Base-by-base conservation (phyloP, 208 protist genomes). In the Borovskyia barvae region DNA sequence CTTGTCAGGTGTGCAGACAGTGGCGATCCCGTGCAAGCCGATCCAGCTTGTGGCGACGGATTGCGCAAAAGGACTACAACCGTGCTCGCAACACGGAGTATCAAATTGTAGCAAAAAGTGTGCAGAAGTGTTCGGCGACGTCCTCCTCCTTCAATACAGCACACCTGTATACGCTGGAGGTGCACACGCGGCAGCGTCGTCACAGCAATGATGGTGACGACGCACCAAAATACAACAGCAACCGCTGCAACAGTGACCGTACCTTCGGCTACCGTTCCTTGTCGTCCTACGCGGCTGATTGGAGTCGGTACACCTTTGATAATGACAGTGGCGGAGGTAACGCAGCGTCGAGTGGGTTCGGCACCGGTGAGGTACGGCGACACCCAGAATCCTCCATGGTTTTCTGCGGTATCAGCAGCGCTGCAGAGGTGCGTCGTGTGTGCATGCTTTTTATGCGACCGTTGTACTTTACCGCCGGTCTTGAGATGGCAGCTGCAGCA, bases 11-110 rank as follows among this genome's bases (percentile, higher is more conserved):
- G 22, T 53, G 45, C 33, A 30, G 24, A 9, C 1, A 42, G 14
- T 62, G 55, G 55, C 55, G 55, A 25, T 46, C 33, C n/a, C 45
- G 28, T 46, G 45, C 55, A 20, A 24, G 14, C 43, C 48, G 20
- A 32, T 62, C 55, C n/a, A 17, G 36, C 45, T 15, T 52, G 33
- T 62, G 55, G 55, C 42, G 55, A 4, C 55, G 43, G 45, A 46
- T 62, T 20, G 55, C 55, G 1, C 43, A 52, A 12, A 19, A 3
- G 5, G 58, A 80, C 29, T n/a, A 62, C 14, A 33, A 47, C 1
- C 72, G 63, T 17, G 59, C 72, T 4, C 22, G 48, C 4, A 36
- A 33, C 5, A 59, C 42, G 12, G 46, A 58, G 29, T 74, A 70
- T 33, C 53, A 62, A 20, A 15, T 62, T 17, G 55, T 62, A 9